Conservation (phyloP, 441 rosid genomes). For the Eruca vesicaria region DNA sequence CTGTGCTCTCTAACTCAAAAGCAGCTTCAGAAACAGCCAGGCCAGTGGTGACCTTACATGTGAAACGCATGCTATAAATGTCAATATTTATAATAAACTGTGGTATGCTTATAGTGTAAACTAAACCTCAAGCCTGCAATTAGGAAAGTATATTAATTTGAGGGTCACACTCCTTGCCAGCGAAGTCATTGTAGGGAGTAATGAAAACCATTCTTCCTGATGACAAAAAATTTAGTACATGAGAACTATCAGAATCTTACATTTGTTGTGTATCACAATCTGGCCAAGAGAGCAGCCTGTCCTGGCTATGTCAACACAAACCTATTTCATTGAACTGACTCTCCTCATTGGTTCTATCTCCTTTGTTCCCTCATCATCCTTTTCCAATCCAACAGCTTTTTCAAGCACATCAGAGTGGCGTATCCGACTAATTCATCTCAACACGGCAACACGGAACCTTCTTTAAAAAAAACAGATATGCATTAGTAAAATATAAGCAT, state of each 20-base stretch:
- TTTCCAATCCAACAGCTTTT: no score
- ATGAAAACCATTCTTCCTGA: background rate
- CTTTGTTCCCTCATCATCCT: no score
- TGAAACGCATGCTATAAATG: slow-evolving; percentile 13
- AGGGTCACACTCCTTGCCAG: background rate
- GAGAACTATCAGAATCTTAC: background rate
- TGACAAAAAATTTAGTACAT: background rate
- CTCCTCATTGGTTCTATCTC: background rate
- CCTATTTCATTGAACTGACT: background rate
- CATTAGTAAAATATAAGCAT: no score
- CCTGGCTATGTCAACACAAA: background rate
- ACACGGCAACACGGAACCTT: no score
- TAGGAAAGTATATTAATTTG: background rate
- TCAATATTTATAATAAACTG: no score
- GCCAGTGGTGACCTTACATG: slow-evolving; percentile 74
- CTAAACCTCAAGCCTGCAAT: background rate
- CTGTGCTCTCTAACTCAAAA: slow-evolving; percentile 96
- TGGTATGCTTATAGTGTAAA: background rate
- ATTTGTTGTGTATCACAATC: background rate
- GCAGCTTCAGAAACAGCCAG: slow-evolving; percentile 95
- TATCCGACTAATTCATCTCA: no score
- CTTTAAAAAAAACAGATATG: no score
- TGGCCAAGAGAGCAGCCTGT: background rate
- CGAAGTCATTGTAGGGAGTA: background rate
- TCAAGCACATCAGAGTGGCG: no score